These are phyloP conservation scores for Fusarium nodosum DNA, from an alignment of 2,329 filamentous ascomycete genomes.

Conservation along the genomic window DNA sequence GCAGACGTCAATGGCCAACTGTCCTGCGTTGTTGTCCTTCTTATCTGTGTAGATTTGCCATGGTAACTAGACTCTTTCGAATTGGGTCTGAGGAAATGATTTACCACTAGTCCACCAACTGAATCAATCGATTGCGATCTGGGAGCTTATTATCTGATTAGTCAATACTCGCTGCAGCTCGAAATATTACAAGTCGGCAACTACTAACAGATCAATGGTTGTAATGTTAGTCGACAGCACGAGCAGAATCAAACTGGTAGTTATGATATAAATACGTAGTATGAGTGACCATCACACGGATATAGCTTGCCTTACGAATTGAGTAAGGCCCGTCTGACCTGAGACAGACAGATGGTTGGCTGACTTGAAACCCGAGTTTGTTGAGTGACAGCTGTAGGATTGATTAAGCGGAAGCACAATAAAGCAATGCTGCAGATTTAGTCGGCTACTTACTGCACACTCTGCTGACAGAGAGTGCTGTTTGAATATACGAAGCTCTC, in stretches of 20 bases:
- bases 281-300: not conserved
- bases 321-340: not conserved
- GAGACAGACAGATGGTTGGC: not conserved
- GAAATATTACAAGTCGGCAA: not conserved
- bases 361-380: not conserved
- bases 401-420: not conserved
- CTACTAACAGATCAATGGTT: not conserved
- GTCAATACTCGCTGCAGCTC: not conserved
- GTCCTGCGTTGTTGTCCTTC: not conserved
- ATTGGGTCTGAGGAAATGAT: not conserved
- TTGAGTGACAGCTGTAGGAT: conserved; percentile 1
- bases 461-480: not conserved
- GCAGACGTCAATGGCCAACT: not conserved
- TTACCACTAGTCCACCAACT: not conserved
- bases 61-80: not conserved
- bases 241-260: not conserved
- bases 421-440: not conserved
- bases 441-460: not conserved
- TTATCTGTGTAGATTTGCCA: too few relatives aligned
- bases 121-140: not conserved
- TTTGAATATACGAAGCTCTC: not conserved
- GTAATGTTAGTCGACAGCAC: not conserved
- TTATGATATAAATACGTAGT: not conserved
- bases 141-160: not conserved
- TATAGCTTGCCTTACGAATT: not conserved